Conservation (phyloP, 1,284 basidiomycete species). For the Pyrrhoderma lamaoense region DNA sequence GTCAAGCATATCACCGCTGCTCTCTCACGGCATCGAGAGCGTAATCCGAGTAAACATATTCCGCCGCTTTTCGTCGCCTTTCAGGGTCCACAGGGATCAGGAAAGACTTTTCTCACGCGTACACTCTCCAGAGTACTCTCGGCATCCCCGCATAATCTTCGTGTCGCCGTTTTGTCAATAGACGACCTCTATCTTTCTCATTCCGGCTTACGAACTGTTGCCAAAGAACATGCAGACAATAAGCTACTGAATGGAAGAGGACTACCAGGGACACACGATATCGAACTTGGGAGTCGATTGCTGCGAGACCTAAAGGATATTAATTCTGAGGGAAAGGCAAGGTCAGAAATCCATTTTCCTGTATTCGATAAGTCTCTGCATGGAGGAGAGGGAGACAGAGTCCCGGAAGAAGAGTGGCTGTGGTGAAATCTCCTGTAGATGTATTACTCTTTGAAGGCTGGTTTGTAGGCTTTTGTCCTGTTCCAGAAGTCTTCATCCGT, state of each 20-base stretch:
- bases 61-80: slow-evolving; percentile 66
- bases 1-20: too few species aligned
- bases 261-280: slow-evolving; percentile 84
- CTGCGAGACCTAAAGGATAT: slow-evolving; percentile 45
- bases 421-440: slow-evolving; percentile 54
- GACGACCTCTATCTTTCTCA: slow-evolving; percentile 85
- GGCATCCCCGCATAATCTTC: slow-evolving; percentile 43
- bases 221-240: slow-evolving; percentile 49
- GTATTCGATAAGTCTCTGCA: slow-evolving; percentile 83
- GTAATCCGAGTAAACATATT: neutral
- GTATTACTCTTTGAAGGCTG: slow-evolving; percentile 87
- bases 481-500: slow-evolving; percentile 18
- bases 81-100: slow-evolving; percentile 84
- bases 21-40: too few species aligned
- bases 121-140: slow-evolving; percentile 46
- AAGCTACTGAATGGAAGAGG: slow-evolving; percentile 69
- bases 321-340: slow-evolving; percentile 28
- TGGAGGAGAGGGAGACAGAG: slow-evolving; percentile 77
- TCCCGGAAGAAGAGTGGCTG: slow-evolving; percentile 33
- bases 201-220: slow-evolving; percentile 45
- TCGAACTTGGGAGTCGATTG: slow-evolving; percentile 50
- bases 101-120: slow-evolving; percentile 68
- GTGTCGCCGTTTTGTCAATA: slow-evolving; percentile 65
- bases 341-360: slow-evolving; percentile 53
- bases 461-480: slow-evolving; percentile 70